Base-by-base conservation (phyloP, 352 stramenopile genomes). In the Plasmopara halstedii region DNA sequence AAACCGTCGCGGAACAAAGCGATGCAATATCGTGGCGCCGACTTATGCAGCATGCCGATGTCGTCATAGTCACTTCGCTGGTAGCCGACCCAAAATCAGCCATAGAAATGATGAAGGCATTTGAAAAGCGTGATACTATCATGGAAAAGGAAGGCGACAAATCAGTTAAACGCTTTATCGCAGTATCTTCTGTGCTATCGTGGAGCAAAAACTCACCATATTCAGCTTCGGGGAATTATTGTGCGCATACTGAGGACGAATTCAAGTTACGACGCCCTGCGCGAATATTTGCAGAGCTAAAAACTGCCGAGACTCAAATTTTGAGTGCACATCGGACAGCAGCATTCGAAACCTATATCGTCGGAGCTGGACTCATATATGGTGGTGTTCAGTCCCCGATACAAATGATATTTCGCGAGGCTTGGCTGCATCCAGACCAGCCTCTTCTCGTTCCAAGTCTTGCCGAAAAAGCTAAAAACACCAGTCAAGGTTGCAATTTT, bases 231-330 rank as follows among this genome's bases (percentile, higher is more conserved):
- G 73, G 67, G 29, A 41, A 56, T 23, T 35, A 33, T 11, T 45
- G 59, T 3, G 64, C 66, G 9, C 76, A 91, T 44, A 55, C 62
- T 1, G 83, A 93, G 62, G 70, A 84, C 48, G 66, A 72, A 32
- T 94, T 92, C 62, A 89, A 88, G 47, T 73, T 65, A 14, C 64
- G 83, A 42, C 87, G 88, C 32, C 78, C 81, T 6, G 69, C 76
- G 13, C 62, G 67, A 14, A 73, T 72, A 43, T 92, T 78, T 50
- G 57, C 73, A 27, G 73, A 88, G 15, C 69, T 91, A 35, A 93
- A 93, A 57, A 85, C 75, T 9, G 55, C 62, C 18, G 84, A 95
- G 62, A 91, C 84, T 7, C 84, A 93, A 46, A 80, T 93, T 19
- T 49, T 94, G 34, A 87, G 74, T 7, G 75, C 83, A 4, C 51